phyloP scores from a whole-genome alignment of 805 yeast genomes.

The Saccharomycopsis lassenensis region DNA sequence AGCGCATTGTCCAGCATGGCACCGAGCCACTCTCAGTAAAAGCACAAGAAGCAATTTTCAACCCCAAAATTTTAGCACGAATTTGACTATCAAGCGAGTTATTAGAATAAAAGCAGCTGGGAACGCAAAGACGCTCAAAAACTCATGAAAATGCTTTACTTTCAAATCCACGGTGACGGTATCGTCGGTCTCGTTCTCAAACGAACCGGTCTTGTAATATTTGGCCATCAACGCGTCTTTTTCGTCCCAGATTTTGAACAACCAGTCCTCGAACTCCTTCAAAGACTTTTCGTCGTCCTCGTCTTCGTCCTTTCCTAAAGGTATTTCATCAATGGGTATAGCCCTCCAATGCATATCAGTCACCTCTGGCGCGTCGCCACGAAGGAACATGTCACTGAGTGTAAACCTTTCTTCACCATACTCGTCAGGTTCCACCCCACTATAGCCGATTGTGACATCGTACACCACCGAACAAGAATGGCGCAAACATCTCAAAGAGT shows the following conservation, averaged over 20 bases:
- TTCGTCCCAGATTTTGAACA: constrained; percentile 58
- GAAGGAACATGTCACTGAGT: constrained; percentile 48
- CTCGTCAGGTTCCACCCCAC: constrained; percentile 50
- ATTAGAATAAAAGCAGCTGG: no score
- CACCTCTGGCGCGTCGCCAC: constrained; percentile 59
- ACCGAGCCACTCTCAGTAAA: no score
- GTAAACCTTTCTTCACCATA: constrained; percentile 74
- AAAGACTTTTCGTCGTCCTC: constrained; percentile 31
- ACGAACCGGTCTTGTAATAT: constrained; percentile 46
- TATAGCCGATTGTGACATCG: constrained; percentile 77
- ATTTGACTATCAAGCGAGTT: no score
- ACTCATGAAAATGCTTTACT: no score
- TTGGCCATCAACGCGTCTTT: constrained; percentile 65
- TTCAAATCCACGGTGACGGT: no score
- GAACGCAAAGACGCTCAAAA: no score
- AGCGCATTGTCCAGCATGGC: no score
- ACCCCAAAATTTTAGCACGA: no score
- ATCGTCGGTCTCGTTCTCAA: no score
- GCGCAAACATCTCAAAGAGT: constrained; percentile 46
- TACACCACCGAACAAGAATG: constrained; percentile 49
- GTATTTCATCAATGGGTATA: constrained; percentile 49
- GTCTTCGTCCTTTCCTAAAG: constrained; percentile 39
- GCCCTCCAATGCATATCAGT: constrained; percentile 59
- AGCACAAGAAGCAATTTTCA: no score
- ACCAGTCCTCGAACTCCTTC: constrained; percentile 60